These are phyloP conservation scores for Claviceps sp. DNA, from an alignment of 2,329 filamentous ascomycete genomes.

Conservation along the genomic window DNA sequence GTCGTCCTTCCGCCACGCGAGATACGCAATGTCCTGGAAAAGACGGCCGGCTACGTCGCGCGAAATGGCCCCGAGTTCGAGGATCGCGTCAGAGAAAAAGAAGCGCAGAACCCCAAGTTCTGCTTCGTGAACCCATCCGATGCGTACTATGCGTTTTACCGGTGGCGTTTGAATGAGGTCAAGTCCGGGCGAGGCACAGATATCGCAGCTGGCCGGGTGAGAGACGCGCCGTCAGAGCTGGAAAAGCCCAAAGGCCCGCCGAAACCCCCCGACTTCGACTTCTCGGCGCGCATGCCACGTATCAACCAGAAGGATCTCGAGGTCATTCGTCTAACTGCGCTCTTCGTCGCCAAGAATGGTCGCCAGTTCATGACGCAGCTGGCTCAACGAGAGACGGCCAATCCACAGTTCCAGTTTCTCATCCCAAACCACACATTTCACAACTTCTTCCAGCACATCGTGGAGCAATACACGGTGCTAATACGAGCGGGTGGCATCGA, in stretches of 20 bases:
- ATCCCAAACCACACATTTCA: constrained; percentile 91
- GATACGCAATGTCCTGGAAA: constrained; percentile 75
- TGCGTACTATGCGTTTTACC: constrained; percentile 76
- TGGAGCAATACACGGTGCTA: constrained; percentile 85
- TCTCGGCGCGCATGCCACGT: constrained; percentile 92
- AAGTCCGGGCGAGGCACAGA: constrained; percentile 69
- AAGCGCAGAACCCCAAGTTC: constrained; percentile 76
- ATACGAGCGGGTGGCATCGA: constrained; percentile 55
- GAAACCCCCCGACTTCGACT: constrained; percentile 76
- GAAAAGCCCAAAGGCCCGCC: constrained; percentile 68
- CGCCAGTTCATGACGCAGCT: constrained; percentile 82
- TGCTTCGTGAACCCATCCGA: constrained; percentile 72
- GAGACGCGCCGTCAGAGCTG: constrained; percentile 40
- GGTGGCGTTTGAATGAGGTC: constrained; percentile 82
- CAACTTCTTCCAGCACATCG: constrained; percentile 83
- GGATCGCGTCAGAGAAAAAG: constrained; percentile 74
- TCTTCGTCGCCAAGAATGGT: constrained; percentile 88
- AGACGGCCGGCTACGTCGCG: constrained; percentile 84
- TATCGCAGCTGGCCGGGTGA: constrained; percentile 60
- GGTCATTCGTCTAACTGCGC: constrained; percentile 61
- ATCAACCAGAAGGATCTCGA: constrained; percentile 90
- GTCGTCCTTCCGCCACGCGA: constrained; percentile 82
- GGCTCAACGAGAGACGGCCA: constrained; percentile 76
- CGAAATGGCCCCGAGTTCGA: constrained; percentile 58
- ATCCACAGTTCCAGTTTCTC: constrained; percentile 93